These are phyloP conservation scores for Dimargaris cristalligena DNA, from an alignment of 192 early-diverging fungal genomes.

Conservation along the genomic window DNA sequence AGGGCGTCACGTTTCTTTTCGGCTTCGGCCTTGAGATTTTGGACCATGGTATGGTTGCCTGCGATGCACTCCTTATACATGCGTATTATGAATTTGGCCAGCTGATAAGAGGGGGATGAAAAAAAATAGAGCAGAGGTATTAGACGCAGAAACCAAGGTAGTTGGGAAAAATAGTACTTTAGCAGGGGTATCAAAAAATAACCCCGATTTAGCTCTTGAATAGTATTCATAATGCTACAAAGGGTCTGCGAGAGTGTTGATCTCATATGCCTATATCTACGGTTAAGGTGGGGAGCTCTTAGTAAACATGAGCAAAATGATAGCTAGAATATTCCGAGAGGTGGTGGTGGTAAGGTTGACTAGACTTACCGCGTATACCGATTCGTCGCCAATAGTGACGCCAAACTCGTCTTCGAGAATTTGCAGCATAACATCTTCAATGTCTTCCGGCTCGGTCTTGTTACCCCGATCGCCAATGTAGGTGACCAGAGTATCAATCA, in stretches of 20 bases:
- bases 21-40: constrained; percentile 3
- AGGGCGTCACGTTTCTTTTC: background rate
- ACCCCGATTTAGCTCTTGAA: too few relatives aligned
- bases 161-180: too few relatives aligned
- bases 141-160: background rate
- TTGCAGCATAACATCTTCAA: constrained; percentile 7
- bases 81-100: background rate
- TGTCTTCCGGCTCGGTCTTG: constrained; percentile 2
- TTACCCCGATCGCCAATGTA: constrained; percentile 2
- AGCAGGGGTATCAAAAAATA: too few relatives aligned
- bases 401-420: constrained; percentile 11
- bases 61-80: constrained; percentile 8
- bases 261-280: background rate
- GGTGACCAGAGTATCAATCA: constrained; percentile 11
- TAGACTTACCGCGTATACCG: constrained; percentile 2
- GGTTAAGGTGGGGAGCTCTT: background rate
- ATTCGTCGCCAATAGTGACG: background rate
- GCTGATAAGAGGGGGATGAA: background rate
- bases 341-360: too few relatives aligned
- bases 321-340: too few relatives aligned
- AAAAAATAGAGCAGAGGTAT: background rate
- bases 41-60: background rate
- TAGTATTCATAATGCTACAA: background rate
- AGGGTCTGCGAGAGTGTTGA: background rate
- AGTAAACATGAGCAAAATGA: background rate